These are phyloP conservation scores for Solanum rostratum DNA, from an alignment of 257 asterid species.

Conservation along the genomic window DNA sequence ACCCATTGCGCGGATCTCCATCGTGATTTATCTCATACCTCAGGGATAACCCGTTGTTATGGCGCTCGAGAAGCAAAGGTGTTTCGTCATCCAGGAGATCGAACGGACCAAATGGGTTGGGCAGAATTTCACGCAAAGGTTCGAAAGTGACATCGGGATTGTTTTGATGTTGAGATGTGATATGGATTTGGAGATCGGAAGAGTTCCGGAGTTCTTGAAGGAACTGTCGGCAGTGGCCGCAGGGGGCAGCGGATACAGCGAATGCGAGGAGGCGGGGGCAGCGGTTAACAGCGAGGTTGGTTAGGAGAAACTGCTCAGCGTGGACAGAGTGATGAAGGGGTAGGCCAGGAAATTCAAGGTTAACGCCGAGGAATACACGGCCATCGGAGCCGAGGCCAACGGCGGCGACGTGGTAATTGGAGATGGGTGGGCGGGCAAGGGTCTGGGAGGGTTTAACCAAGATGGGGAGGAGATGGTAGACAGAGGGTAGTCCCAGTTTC, in stretches of 20 bases:
- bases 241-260: constrained; percentile 91
- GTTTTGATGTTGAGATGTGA: constrained; percentile 22
- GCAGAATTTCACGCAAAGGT: constrained; percentile 40
- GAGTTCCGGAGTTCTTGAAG: constrained; percentile 69
- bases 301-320: constrained; percentile 84
- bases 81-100: constrained; percentile 53
- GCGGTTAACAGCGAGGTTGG: constrained; percentile 41
- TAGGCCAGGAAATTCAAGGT: constrained; percentile 68
- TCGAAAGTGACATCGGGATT: constrained; percentile 13
- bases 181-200: constrained; percentile 35
- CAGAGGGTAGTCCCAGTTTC: constrained; percentile 53
- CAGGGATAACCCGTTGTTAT: constrained; percentile 23
- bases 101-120: constrained; percentile 72
- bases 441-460: constrained; percentile 54
- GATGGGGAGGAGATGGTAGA: constrained; percentile 63
- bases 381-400: constrained; percentile 89
- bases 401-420: constrained; percentile 69
- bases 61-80: constrained; percentile 63
- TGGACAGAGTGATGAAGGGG: constrained; percentile 82
- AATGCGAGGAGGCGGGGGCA: constrained; percentile 44
- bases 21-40: background rate
- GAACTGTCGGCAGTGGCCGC: constrained; percentile 98
- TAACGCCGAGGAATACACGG: constrained; percentile 71
- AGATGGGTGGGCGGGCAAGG: constrained; percentile 78
- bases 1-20: constrained; percentile 21